Base-by-base conservation (phyloP, 2,329 filamentous ascomycete genomes). In the Ilyonectria destructans region DNA sequence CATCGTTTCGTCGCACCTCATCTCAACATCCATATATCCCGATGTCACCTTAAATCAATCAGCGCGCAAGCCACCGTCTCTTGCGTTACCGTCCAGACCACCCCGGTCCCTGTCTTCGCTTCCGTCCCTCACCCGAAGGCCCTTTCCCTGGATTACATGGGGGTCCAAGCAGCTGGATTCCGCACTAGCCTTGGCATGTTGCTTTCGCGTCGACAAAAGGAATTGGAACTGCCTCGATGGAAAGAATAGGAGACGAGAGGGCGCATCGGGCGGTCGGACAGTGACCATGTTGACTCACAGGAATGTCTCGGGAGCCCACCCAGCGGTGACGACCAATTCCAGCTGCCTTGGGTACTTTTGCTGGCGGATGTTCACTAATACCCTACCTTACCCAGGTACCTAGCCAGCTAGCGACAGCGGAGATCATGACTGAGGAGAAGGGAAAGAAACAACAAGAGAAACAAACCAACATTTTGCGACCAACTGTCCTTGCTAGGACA, bases 21-120 rank as follows among this genome's bases (percentile, higher is more conserved):
- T 73, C 71, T 65, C 55, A 69, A 19, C 29, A 64, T 65, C 71
- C 57, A 61, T 72, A 63, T 74, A 62, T 62, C 62, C 71, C 69
- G 65, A 70, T 51, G 65, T 71, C 58, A 60, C 62, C 62, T 33
- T n/a, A 52, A 33, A 19, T 52, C 29, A 19, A 52, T 65, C 45
- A 46, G 52, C 61, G 40, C 58, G 19, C 40, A 54, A 68, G 59
- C 31, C 67, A 62, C 59, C 40, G 49, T 26, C 54, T 55, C 45
- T 45, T 56, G 40, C 40, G 57, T 51, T 61, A 48, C 58, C 45
- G 26, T 48, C 48, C 31, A 46, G 13, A 21, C 37, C 37, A 35
- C 54, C 58, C 58, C 35, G 21, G 45, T 57, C 57, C 43, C 29
- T 57, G 43, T 56, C 51, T 26, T 61, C 51, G 52, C 57, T 65